Evolutionary conservation across 148 eudicot species (phyloP).

Genomic region (Arctostaphylos glauca): DNA sequence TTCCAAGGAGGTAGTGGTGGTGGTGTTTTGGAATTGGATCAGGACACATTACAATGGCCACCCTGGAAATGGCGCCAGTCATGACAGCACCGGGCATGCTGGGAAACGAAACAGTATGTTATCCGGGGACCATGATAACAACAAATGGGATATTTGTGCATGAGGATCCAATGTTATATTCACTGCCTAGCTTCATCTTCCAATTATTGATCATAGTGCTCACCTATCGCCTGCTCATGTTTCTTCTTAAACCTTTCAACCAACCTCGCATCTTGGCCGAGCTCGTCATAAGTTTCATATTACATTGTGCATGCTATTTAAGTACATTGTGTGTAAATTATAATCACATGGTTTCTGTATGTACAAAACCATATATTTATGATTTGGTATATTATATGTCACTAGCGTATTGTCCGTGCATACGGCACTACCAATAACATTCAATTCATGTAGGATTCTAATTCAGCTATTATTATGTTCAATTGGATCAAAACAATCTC

Average conservation of each 20-base stretch:
- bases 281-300: conserved; percentile 13
- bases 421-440: too few species aligned
- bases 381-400: too few species aligned
- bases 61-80: conserved; percentile 9
- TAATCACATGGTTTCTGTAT: not conserved
- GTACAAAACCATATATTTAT: too few species aligned
- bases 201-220: conserved; percentile 19
- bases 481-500: too few species aligned
- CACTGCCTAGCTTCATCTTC: conserved; percentile 24
- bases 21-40: not conserved
- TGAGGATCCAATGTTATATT: conserved; percentile 22
- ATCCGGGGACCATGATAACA: conserved; percentile 20
- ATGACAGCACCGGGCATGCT: conserved; percentile 14
- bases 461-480: too few species aligned
- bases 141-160: conserved; percentile 29
- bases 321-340: not conserved
- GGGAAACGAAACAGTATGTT: conserved; percentile 15
- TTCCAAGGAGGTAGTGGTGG: not conserved
- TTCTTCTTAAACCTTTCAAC: conserved; percentile 24
- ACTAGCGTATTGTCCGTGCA: too few species aligned
- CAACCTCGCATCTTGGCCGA: conserved; percentile 27
- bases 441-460: too few species aligned
- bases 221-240: conserved; percentile 21
- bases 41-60: not conserved
- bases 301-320: too few species aligned